Evolutionary conservation across 352 stramenopile species (phyloP), one percentile per base, ranked within the genome.

Genomic region (Peronosclerospora sorghi): DNA sequence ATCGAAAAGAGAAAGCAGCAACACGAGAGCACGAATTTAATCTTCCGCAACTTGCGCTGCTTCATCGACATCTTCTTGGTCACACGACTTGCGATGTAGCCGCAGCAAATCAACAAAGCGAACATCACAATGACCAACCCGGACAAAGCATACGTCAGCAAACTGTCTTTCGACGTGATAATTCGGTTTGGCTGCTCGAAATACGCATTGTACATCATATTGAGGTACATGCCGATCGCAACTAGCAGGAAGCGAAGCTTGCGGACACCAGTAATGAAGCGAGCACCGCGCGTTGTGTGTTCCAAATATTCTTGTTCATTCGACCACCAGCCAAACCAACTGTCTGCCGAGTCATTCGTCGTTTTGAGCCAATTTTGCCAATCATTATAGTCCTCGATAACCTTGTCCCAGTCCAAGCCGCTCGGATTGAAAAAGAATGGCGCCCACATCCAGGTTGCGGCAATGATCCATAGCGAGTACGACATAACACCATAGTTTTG

Each of bases 401-500:
- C 83, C 60, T 97, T 95, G 63, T 96, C 88, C 94, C 94, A 99
- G 50, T 98, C 95, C 45, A 98, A 85, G 23, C 92, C 96, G 27
- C 97, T 92, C 17, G 95, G 95, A 59, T 99, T 99, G 62, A 99
- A 93, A 58, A 93, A 78, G 64, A 93, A 90, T 27, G 80, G 80
- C 5, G 71, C 73, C 77, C 77, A 90, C 61, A 90, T 73, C 77
- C 77, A 93, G 15, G 77, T 90, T 14, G 65, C 73, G 66, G 86
- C 91, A 41, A 97, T 96, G 28, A 99, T 85, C 58, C 76, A 89
- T 35, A 99, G 60, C 20, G 93, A 98, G 77, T 96, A 99, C 29
- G 94, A 98, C 62, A 97, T 89, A 30, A 97, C 94, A 51, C 94
- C 86, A 64, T 98, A 99, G 63, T 98, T 97, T 56, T 95, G 86